phyloP scores from a whole-genome alignment of 2,329 filamentous ascomycete species.

The Hypoxylon sp. region DNA sequence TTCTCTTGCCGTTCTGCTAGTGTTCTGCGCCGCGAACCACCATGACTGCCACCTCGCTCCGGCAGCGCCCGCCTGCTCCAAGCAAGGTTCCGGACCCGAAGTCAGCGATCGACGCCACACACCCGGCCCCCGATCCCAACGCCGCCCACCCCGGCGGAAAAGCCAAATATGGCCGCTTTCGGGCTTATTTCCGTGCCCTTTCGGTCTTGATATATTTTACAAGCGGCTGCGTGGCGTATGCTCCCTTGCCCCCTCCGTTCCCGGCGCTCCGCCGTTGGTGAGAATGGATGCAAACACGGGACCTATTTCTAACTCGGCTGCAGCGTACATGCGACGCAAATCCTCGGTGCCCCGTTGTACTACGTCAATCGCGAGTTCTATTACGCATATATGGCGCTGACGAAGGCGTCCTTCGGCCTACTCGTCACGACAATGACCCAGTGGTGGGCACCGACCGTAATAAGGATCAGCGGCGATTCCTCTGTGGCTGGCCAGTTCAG shows the following conservation, averaged over 20 bases:
- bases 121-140: slow-evolving; percentile 33
- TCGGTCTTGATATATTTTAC: slow-evolving; percentile 62
- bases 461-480: slow-evolving; percentile 83
- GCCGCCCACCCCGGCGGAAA: slow-evolving; percentile 62
- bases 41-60: slow-evolving; percentile 50
- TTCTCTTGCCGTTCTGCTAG: slow-evolving; percentile 1
- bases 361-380: slow-evolving; percentile 78
- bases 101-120: slow-evolving; percentile 31
- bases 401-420: slow-evolving; percentile 83
- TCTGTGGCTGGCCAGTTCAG: slow-evolving; percentile 79
- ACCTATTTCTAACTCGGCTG: slow-evolving; percentile 35
- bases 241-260: slow-evolving; percentile 7
- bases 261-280: background rate
- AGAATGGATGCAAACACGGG: background rate
- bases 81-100: slow-evolving; percentile 44
- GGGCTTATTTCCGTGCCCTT: slow-evolving; percentile 61
- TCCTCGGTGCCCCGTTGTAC: slow-evolving; percentile 79
- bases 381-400: slow-evolving; percentile 86
- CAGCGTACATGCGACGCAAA: slow-evolving; percentile 74
- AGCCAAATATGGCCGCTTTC: slow-evolving; percentile 57
- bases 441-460: slow-evolving; percentile 84
- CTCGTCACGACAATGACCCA: slow-evolving; percentile 81
- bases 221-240: slow-evolving; percentile 58
- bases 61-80: slow-evolving; percentile 43
- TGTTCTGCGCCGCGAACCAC: too few species aligned